A percentile compares a stretch with the other conserved stretches of the same genome.
Conservation (phyloP, 2,329 filamentous ascomycete genomes). For the Aspergillus sp. region DNA sequence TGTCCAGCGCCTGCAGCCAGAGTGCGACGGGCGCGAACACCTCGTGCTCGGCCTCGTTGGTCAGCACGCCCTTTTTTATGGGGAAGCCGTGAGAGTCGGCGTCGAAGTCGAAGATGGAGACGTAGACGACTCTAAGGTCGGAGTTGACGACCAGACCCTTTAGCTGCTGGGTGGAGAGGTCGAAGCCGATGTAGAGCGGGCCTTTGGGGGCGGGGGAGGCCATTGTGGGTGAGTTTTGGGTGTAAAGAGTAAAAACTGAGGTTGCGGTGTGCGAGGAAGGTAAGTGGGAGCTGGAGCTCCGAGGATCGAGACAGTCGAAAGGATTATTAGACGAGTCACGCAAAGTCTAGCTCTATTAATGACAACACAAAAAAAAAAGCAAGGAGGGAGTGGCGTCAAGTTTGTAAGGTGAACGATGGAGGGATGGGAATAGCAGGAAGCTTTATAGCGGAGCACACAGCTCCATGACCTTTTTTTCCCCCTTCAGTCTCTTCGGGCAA, state of each 20-base stretch:
- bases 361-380: not conserved
- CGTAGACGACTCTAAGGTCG: slow-evolving; percentile 73
- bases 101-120: slow-evolving; percentile 95
- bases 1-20: slow-evolving; percentile 91
- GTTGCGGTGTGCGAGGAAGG: not conserved
- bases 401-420: not conserved
- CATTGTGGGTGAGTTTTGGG: slow-evolving; percentile 9
- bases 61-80: slow-evolving; percentile 83
- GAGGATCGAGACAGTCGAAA: not conserved
- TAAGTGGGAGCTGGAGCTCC: not conserved
- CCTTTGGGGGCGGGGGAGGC: slow-evolving; percentile 41
- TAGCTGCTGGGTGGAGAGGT: slow-evolving; percentile 94
- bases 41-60: slow-evolving; percentile 78
- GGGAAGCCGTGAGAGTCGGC: slow-evolving; percentile 75
- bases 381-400: not conserved
- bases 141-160: slow-evolving; percentile 90
- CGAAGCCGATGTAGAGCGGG: slow-evolving; percentile 85
- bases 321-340: not conserved
- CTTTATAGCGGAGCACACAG: not conserved
- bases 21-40: slow-evolving; percentile 90
- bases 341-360: not conserved
- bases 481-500: not conserved
- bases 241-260: not conserved
- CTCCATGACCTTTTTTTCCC: not conserved
- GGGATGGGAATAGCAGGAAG: not conserved